Base-by-base conservation (phyloP, 2,329 filamentous ascomycete genomes). In the Amesomyces nigricolor region DNA sequence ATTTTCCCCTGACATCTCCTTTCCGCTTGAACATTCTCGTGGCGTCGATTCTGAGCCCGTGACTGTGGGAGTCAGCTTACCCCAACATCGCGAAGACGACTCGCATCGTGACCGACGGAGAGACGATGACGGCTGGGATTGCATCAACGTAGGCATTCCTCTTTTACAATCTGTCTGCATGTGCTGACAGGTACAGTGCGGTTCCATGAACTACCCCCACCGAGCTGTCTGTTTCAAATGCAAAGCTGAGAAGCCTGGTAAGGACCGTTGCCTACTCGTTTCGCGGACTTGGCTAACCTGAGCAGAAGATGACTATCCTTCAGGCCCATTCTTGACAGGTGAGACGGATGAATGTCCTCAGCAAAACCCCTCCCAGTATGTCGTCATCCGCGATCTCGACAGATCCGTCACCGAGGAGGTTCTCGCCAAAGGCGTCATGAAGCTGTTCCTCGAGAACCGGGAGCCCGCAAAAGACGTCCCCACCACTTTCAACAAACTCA, bases 361-460 rank as follows among this genome's bases (percentile, higher is more conserved):
- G 52, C 67, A 85, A 55, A 70, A 78, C 0, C 80, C 85, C 1
- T 90, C 88, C 1, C 88, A 91, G 62, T 90, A 91, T 61, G 72
- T 94, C 17, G 81, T 94, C 4, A 75, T 94, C 22, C 83, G 88
- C 57, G 85, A 85, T 7, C 73, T 95, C 6, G 83, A 89, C 32
- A 72, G 80, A 0, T 85, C 86, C 13, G 82, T 89, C 5, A 87
- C 79, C 6, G 89, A 92, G 69, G 82, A 87, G 53, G 74, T 88
- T 47, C 75, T 95, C 9, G 86, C 85, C 1, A 84, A 82, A 54
- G 89, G 88, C 22, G 81, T 90, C 48, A 81, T 83, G 63, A 89
- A 88, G 62, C 76, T 95, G 4, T 88, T 89, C 64, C 66, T 80
- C n/a, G 67, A 73, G 46, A 86, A 83, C 60, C 77, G 78, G 0